Evolutionary conservation across 192 early-diverging fungal genomes (phyloP).

Genomic region (Linnemannia schmuckeri): DNA sequence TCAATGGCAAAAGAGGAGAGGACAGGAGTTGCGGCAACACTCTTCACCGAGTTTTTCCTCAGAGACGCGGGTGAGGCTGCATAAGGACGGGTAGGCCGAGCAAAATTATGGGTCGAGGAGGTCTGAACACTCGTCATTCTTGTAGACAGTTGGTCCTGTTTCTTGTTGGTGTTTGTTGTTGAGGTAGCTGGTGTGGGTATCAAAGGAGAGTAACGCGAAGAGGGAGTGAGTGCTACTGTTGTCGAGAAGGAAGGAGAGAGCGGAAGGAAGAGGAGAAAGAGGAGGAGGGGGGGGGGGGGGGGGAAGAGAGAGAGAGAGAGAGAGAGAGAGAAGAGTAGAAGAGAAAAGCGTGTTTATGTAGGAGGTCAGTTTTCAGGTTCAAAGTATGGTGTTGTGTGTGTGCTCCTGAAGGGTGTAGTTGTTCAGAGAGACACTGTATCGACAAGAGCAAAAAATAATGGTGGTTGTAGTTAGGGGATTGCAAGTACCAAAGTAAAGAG

Average conservation of each 20-base stretch:
- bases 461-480: not conserved
- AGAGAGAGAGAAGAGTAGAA: not conserved
- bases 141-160: not conserved
- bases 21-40: conserved; percentile 26
- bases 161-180: not conserved
- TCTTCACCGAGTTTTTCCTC: conserved; percentile 43
- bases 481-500: not conserved
- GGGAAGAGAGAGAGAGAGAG: not conserved
- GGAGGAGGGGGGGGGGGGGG: not conserved
- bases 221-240: not conserved
- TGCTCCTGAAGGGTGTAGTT: not conserved
- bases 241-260: not conserved
- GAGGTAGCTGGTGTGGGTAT: not conserved
- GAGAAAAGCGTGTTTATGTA: not conserved
- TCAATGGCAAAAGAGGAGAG: conserved; percentile 52
- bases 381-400: not conserved
- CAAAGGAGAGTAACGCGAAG: not conserved
- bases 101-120: conserved; percentile 14
- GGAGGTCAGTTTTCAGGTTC: not conserved
- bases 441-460: not conserved
- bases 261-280: not conserved
- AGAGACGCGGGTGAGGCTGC: not conserved
- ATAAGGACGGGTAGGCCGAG: conserved; percentile 32
- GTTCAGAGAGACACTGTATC: not conserved
- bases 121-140: conserved; percentile 47